Conservation (phyloP, 495 filamentous ascomycete species). For the Penicillium paradoxum region DNA sequence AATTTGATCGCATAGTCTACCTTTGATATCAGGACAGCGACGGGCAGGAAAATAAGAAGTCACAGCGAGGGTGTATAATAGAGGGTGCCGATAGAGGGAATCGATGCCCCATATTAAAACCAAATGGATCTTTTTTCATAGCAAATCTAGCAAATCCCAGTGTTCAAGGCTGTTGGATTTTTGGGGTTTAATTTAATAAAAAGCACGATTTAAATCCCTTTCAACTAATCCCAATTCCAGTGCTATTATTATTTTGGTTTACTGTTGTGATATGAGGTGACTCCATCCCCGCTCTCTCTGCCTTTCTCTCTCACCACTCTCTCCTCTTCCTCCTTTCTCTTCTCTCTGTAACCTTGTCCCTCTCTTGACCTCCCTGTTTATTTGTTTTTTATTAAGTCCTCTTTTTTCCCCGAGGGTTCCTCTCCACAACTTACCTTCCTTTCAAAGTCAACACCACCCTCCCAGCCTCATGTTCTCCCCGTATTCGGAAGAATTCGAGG, state of each 20-base stretch:
- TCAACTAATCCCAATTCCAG: background rate
- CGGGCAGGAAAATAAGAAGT: background rate
- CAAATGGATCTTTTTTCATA: background rate
- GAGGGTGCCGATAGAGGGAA: background rate
- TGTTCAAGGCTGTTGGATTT: no score
- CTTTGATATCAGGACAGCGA: background rate
- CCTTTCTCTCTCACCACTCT: slow-evolving; percentile 6
- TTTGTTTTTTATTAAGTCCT: slow-evolving; percentile 12
- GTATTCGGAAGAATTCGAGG: slow-evolving; percentile 33
- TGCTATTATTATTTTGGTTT: slow-evolving; percentile 4
- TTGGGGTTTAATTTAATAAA: no score
- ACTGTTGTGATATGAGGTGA: slow-evolving; percentile 27
- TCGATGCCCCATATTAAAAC: background rate
- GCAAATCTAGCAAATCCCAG: no score
- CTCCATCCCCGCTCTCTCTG: slow-evolving; percentile 27
- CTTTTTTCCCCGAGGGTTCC: background rate
- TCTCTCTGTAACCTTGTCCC: slow-evolving; percentile 12
- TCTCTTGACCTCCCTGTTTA: slow-evolving; percentile 14
- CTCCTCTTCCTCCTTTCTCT: slow-evolving; percentile 3
- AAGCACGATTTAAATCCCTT: background rate
- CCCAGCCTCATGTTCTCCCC: slow-evolving; percentile 32
- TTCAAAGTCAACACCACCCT: slow-evolving; percentile 3
- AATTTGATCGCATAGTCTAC: slow-evolving; percentile 1
- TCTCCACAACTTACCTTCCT: slow-evolving; percentile 11
- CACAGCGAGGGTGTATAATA: no score